Evolutionary conservation across 2,329 filamentous ascomycete species (phyloP), one percentile per base, ranked within the genome.

Genomic region (Beauveria sp.): DNA sequence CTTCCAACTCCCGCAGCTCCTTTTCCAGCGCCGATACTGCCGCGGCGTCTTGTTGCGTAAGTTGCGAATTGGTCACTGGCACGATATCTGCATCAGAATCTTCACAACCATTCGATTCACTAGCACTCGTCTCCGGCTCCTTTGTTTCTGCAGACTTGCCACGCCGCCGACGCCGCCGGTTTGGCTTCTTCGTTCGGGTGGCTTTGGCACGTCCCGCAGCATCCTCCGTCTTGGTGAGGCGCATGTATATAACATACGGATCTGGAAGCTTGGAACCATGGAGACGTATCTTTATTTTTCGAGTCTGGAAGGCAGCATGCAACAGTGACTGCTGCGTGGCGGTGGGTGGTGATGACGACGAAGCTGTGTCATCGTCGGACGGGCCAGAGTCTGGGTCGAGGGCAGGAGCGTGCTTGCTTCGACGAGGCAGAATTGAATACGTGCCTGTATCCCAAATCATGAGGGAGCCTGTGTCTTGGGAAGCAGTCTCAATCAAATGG

Each of bases 401-500:
- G 2, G 62, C 62, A 3, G 74, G 69, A 0, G 68, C 68, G 53
- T 73, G 67, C 55, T 78, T 73, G 56, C 65, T 71, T 40, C 63
- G 67, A n/a, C 68, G 74, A 8, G 80, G 77, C 14, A 87, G 72
- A 12, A 86, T 69, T 49, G 78, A 75, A 66, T 85, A 87, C 38
- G 80, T 81, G 2, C 84, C 84, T 1, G 81, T 85, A 66, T 86
- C 84, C 84, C 84, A 87, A 46, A 87, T 81, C 10, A 87, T 73
- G 62, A 87, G 75, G 9, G 81, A 85, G 2, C 84, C 84, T 3
- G 83, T 85, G 16, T 73, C 70, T 1, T 67, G 34, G 2, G 81
- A 83, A 3, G 78, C 84, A 1, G 81, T 84, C 67, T 87, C 84
- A 58, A 85, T 78, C 9, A 87, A 77, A 65, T 86, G 83, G 63